Evolutionary conservation across 306 rosid species (phyloP).

Genomic region (Morella rubra): DNA sequence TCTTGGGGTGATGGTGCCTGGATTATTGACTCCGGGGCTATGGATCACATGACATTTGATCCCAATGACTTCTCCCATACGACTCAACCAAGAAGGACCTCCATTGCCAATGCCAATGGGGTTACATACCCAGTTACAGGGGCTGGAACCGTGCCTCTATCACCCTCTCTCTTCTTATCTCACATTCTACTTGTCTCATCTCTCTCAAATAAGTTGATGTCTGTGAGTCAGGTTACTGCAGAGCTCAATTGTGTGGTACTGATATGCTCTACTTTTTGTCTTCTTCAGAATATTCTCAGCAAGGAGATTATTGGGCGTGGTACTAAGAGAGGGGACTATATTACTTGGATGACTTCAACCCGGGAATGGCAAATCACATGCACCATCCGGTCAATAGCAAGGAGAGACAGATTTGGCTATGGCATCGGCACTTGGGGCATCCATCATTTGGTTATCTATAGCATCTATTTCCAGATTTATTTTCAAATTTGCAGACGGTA

Average conservation of each 20-base stretch:
- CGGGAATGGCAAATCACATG: no score
- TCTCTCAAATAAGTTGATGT: background rate
- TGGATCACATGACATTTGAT: conserved; percentile 1
- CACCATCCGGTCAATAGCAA: background rate
- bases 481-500: no score
- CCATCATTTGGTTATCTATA: conserved; percentile 12
- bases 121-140: background rate
- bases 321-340: no score
- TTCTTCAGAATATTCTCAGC: background rate
- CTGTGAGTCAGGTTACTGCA: background rate
- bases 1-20: background rate
- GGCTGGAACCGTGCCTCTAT: background rate
- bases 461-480: background rate
- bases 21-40: background rate
- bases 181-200: background rate
- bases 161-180: background rate
- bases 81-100: no score
- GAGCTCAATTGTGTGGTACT: background rate
- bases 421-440: conserved; percentile 10
- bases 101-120: no score
- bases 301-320: no score
- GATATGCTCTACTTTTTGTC: background rate
- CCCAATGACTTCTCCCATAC: background rate
- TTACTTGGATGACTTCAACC: background rate
- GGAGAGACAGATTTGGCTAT: conserved; percentile 8